Evolutionary conservation across 495 filamentous ascomycete genomes (phyloP).

Genomic region (Aspergillus kassunensis): DNA sequence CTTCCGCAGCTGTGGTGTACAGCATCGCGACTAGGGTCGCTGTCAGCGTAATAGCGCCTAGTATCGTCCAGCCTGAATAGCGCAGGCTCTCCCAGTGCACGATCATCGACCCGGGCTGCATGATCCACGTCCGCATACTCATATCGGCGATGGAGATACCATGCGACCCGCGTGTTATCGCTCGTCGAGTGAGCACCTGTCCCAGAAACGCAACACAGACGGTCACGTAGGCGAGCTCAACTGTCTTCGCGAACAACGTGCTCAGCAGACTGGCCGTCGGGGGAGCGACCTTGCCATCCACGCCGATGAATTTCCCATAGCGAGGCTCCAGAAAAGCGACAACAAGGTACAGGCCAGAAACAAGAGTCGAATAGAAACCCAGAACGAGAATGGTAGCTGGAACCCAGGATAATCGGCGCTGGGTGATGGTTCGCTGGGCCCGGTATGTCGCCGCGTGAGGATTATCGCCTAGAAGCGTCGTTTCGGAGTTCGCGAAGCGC

Average conservation of each 20-base stretch:
- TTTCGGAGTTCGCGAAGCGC: not conserved
- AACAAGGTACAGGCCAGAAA: constrained; percentile 61
- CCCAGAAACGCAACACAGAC: constrained; percentile 72
- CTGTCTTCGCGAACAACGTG: constrained; percentile 64
- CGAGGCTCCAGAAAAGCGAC: constrained; percentile 55
- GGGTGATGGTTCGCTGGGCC: constrained; percentile 18
- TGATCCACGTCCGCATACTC: constrained; percentile 59
- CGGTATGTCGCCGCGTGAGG: not conserved
- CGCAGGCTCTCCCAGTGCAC: constrained; percentile 60
- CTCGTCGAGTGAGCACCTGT: constrained; percentile 63
- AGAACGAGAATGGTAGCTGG: constrained; percentile 54
- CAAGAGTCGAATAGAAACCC: constrained; percentile 61
- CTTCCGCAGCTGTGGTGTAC: constrained; percentile 71
- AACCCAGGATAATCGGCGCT: constrained; percentile 51
- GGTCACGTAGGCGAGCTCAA: constrained; percentile 73
- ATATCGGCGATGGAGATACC: constrained; percentile 72
- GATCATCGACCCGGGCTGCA: constrained; percentile 62
- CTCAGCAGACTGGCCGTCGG: constrained; percentile 59
- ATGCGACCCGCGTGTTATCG: constrained; percentile 47
- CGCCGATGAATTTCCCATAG: constrained; percentile 53
- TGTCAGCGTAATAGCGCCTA: constrained; percentile 55
- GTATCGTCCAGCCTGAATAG: constrained; percentile 54
- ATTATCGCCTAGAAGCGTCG: not conserved
- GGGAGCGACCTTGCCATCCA: constrained; percentile 42
- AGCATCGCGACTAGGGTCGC: constrained; percentile 61